Percentiles rank a stretch among this genome's conserved stretches.
phyloP scores from a whole-genome alignment of 2,329 filamentous ascomycete genomes.

The Colletotrichum salicis region DNA sequence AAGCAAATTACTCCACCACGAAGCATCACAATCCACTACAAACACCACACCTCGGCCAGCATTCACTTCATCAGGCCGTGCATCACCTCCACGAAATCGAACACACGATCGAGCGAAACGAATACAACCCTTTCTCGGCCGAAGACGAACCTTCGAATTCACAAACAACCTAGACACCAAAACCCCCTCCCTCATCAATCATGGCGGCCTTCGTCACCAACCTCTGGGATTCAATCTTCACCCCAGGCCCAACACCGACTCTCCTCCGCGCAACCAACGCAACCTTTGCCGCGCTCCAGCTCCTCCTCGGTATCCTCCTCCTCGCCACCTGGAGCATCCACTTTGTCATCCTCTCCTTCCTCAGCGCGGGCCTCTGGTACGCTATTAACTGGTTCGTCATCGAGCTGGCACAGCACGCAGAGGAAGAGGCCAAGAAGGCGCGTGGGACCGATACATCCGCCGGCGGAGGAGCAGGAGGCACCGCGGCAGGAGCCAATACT shows the following conservation, averaged over 20 bases:
- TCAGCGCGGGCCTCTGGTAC: conserved; percentile 88
- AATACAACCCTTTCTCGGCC: neutral
- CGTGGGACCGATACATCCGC: conserved; percentile 36
- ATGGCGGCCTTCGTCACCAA: conserved; percentile 76
- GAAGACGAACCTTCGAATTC: neutral
- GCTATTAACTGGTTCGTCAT: conserved; percentile 96
- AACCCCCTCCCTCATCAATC: conserved; percentile 20
- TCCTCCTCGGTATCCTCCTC: conserved; percentile 80
- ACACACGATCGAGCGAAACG: neutral
- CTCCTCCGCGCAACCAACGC: conserved; percentile 90
- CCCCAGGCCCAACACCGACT: conserved; percentile 86
- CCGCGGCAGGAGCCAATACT: conserved; percentile 39
- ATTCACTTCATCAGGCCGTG: neutral
- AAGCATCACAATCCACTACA: neutral
- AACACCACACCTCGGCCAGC: neutral
- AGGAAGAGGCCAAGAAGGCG: conserved; percentile 54
- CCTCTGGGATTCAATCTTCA: conserved; percentile 94
- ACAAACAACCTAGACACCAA: neutral
- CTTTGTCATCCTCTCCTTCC: conserved; percentile 82
- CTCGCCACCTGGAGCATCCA: conserved; percentile 87
- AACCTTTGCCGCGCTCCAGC: conserved; percentile 86
- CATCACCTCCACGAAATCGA: neutral
- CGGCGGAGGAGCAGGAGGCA: conserved; percentile 44
- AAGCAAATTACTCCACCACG: neutral
- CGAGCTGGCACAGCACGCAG: conserved; percentile 63